Evolutionary conservation across 164 flowering plant species (phyloP).

Genomic region (Stephania cephalantha): DNA sequence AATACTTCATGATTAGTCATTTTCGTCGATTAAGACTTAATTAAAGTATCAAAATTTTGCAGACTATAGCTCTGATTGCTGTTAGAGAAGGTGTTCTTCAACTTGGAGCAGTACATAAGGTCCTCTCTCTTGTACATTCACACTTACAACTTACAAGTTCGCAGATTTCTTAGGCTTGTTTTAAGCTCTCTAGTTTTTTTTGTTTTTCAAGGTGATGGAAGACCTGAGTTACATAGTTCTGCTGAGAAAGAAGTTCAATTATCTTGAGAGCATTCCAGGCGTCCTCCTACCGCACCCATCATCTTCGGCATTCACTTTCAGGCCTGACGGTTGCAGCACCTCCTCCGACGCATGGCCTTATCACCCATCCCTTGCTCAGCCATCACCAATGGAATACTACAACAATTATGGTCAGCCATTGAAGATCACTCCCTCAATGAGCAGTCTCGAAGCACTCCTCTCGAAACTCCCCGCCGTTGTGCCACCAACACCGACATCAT

Average conservation of each 20-base stretch:
- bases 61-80: constrained; percentile 95
- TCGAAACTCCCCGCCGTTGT: constrained; percentile 91
- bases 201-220: constrained; percentile 59
- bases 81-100: constrained; percentile 96
- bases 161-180: neutral
- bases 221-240: constrained; percentile 76
- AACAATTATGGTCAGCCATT: constrained; percentile 38
- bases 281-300: constrained; percentile 95
- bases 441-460: constrained; percentile 93
- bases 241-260: constrained; percentile 73
- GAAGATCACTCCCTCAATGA: constrained; percentile 90
- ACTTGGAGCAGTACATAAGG: constrained; percentile 81
- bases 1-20: neutral
- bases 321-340: constrained; percentile 23
- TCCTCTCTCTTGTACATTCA: constrained; percentile 29
- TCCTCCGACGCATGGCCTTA: constrained; percentile 42
- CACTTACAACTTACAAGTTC: neutral
- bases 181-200: neutral
- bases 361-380: constrained; percentile 18
- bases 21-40: neutral
- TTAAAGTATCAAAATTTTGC: constrained; percentile 21
- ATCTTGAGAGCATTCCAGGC: constrained; percentile 94
- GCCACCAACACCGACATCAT: constrained; percentile 34
- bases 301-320: constrained; percentile 59
- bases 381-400: constrained; percentile 25